Base-by-base conservation (phyloP, 2,329 filamentous ascomycete species). In the Arthroderma uncinatum region DNA sequence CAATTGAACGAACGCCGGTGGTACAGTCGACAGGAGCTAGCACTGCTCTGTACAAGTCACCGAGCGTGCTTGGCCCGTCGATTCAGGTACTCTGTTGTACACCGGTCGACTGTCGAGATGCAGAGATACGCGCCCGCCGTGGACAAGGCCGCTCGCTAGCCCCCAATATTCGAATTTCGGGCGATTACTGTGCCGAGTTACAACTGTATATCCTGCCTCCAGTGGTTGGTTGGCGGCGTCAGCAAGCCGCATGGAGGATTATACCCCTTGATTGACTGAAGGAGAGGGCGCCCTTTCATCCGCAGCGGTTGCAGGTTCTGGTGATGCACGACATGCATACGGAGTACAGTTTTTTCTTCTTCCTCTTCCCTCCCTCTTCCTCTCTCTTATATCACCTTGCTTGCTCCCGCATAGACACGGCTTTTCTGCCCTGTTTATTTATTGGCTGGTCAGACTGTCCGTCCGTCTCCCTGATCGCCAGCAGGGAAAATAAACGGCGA, bases 251-350 rank as follows among this genome's bases (percentile, higher is more conserved):
- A 39, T 39, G 21, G 12, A 10, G 21, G 23, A 3, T 12, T 16
- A 30, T 25, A 48, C 21, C 23, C 42, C 42, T 28, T 42, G 39
- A 19, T 19, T 42, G 44, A 28, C 14, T n/a, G 44, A 25, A 12
- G 5, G 36, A 39, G n/a, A 16, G 14, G 10, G 10, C 36, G 14
- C 14, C 44, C 33, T 48, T 48, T 21, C 44, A 28, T 28, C 44
- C 44, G 44, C 44, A n/a, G 44, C 44, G 44, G 44, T 48, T 48
- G 44, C 21, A 48, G 23, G 44, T n/a, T 30, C 44, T 48, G 44
- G 21, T 48, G 44, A 23, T 48, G 44, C 44, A 25, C 44, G 44
- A 48, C 44, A 48, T 48, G 25, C 44, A 48, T 30, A 48, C 23
- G 44, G 44, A 30, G 21, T n/a, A 48, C 44, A 48, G 21, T 4